Evolutionary conservation across 2,329 filamentous ascomycete species (phyloP).

Genomic region (Aschersonia sp.): DNA sequence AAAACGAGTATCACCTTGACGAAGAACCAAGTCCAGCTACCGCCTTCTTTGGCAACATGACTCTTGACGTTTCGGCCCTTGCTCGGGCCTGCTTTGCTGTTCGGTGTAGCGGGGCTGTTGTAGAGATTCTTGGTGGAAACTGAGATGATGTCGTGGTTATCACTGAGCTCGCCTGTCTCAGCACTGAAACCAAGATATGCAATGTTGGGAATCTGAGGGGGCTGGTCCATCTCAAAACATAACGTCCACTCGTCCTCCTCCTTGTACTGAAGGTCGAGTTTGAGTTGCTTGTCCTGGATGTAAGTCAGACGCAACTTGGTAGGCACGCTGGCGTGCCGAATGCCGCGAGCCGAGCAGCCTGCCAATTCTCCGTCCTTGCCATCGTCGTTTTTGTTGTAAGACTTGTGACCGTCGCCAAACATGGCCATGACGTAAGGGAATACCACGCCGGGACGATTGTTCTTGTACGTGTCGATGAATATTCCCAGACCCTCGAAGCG

Average conservation of each 20-base stretch:
- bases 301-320: constrained; percentile 86
- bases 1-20: constrained; percentile 73
- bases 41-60: constrained; percentile 24
- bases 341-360: constrained; percentile 85
- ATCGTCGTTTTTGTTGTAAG: constrained; percentile 87
- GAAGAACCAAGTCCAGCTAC: constrained; percentile 50
- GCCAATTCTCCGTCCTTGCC: constrained; percentile 87
- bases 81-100: constrained; percentile 21
- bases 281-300: constrained; percentile 88
- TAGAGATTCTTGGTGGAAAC: constrained; percentile 83
- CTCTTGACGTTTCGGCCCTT: constrained; percentile 18
- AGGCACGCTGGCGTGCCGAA: constrained; percentile 64
- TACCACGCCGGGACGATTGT: constrained; percentile 86
- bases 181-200: constrained; percentile 66
- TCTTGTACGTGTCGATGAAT: constrained; percentile 99
- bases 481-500: constrained; percentile 87
- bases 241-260: constrained; percentile 71
- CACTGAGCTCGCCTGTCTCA: constrained; percentile 89
- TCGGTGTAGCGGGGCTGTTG: constrained; percentile 29
- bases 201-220: constrained; percentile 64
- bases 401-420: constrained; percentile 79
- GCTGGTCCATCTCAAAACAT: constrained; percentile 66
- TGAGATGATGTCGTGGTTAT: constrained; percentile 94
- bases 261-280: constrained; percentile 91
- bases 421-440: constrained; percentile 99